Percentiles rank a stretch among this genome's conserved stretches.
phyloP scores from a whole-genome alignment of 177 flowering plant species.

The Telopea speciosissima region DNA sequence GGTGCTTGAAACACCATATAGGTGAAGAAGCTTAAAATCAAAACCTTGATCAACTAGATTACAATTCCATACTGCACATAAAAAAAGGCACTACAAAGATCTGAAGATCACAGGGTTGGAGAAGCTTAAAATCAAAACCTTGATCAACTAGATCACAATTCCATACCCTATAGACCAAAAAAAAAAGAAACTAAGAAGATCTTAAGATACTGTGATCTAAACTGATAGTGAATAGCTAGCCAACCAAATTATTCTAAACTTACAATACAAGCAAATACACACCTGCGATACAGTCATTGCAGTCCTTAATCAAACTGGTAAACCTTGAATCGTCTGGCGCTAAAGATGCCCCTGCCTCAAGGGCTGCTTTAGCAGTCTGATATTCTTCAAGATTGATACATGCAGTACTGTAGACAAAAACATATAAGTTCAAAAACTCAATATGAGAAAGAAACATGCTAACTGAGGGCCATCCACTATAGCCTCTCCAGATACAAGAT shows the following conservation, averaged over 20 bases:
- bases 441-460: background rate
- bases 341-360: slow-evolving; percentile 67
- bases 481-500: no score
- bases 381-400: slow-evolving; percentile 88
- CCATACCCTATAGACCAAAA: no score
- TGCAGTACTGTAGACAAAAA: slow-evolving; percentile 45
- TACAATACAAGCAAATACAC: background rate
- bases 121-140: no score
- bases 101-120: no score
- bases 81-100: no score
- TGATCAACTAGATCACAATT: background rate
- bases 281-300: slow-evolving; percentile 78
- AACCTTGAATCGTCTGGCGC: slow-evolving; percentile 62
- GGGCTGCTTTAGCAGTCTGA: slow-evolving; percentile 76
- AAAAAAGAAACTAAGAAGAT: no score
- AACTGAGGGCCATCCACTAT: background rate
- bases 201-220: background rate
- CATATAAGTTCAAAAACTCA: background rate
- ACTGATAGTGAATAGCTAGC: background rate
- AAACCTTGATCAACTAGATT: no score
- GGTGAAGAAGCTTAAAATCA: no score
- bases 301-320: slow-evolving; percentile 62
- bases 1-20: no score
- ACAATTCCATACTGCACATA: no score
- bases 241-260: background rate